Conservation (phyloP, 768 basidiomycete species). For the Tulasnella sp. region DNA sequence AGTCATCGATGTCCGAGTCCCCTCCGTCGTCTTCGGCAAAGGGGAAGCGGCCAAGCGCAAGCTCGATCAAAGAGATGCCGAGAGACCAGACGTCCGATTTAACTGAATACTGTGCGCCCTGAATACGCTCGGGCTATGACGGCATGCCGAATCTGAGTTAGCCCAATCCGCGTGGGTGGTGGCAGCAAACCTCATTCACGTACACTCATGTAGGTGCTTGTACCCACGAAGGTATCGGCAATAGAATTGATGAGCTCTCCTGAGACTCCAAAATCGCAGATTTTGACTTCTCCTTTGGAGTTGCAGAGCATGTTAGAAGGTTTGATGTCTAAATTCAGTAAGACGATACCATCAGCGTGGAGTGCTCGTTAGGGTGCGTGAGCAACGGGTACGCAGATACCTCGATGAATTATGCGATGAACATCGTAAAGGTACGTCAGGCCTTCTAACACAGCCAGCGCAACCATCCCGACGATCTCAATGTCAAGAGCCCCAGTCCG, state of each 20-base stretch:
- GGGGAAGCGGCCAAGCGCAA: conserved; percentile 94
- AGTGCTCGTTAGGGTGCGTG: neutral
- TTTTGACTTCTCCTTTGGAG: conserved; percentile 93
- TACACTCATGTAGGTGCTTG: conserved; percentile 99
- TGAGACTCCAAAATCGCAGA: conserved; percentile 98
- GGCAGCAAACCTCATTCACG: conserved; percentile 30
- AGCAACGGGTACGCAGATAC: conserved; percentile 46
- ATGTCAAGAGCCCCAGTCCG: conserved; percentile 91
- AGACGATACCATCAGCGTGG: neutral
- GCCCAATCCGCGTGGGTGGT: conserved; percentile 35
- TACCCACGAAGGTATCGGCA: conserved; percentile 98
- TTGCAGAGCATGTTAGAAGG: conserved; percentile 97
- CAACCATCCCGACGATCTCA: conserved; percentile 87
- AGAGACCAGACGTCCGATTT: conserved; percentile 99
- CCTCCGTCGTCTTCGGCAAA: conserved; percentile 70
- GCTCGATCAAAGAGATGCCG: conserved; percentile 93
- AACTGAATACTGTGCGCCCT: conserved; percentile 96
- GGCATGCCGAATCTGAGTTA: neutral
- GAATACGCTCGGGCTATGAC: conserved; percentile 92
- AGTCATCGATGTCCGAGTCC: conserved; percentile 62
- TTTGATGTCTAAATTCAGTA: conserved; percentile 74
- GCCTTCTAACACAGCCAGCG: conserved; percentile 91
- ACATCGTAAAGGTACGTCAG: conserved; percentile 96
- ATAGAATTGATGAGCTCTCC: conserved; percentile 99
- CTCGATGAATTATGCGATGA: conserved; percentile 97